Conservation (phyloP, 225 moss, liverwort and hornwort genomes). For the Marchantia paleacea region DNA sequence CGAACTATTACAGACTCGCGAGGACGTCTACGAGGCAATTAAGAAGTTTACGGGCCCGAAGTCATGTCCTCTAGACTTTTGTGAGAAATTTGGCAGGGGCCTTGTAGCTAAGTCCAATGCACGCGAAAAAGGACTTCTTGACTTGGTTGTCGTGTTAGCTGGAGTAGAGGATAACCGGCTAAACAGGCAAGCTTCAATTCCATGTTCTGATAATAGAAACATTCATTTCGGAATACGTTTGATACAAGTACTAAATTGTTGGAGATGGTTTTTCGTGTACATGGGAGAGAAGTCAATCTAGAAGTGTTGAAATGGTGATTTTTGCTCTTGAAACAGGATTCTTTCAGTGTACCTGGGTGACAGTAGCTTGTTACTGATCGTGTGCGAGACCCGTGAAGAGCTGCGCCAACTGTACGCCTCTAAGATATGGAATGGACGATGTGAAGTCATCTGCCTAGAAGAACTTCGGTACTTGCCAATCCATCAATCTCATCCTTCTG, state of each 20-base stretch:
- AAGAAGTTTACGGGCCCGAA: not conserved
- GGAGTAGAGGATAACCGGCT: not conserved
- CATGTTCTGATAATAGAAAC: not conserved
- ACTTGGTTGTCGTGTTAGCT: conserved; percentile 3
- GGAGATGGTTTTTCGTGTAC: no score
- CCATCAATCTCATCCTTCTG: not conserved
- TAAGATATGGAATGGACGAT: not conserved
- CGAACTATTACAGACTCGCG: not conserved
- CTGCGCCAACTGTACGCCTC: not conserved
- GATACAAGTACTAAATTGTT: no score
- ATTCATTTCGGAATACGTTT: no score
- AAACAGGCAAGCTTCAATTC: not conserved
- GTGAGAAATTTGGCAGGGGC: not conserved
- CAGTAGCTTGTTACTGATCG: not conserved
- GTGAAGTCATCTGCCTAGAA: conserved; percentile 11
- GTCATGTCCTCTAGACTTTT: not conserved
- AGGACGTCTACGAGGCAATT: not conserved
- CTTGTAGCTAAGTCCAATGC: not conserved
- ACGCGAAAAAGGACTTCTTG: no score
- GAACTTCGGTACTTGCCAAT: not conserved
- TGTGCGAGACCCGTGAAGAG: not conserved
- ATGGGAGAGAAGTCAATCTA: no score
- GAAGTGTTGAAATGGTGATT: not conserved
- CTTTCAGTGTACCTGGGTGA: not conserved
- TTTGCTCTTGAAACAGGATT: not conserved